Percentiles rank a stretch among this genome's conserved stretches.
phyloP scores from a whole-genome alignment of 805 yeast species.

The Torulaspora microellipsoides region DNA sequence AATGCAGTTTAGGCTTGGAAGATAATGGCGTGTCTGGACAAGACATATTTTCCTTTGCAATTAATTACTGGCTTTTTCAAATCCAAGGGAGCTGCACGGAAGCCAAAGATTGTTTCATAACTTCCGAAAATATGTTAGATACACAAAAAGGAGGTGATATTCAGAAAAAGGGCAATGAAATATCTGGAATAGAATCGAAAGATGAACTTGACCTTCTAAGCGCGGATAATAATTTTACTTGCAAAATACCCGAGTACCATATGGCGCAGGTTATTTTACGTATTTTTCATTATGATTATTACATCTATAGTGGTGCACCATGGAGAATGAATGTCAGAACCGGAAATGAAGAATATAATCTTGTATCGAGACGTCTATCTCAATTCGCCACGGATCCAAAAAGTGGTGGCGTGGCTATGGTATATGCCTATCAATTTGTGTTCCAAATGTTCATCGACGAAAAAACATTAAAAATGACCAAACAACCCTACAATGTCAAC shows the following conservation, averaged over 20 bases:
- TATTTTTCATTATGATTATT: conserved; percentile 71
- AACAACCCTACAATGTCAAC: conserved; percentile 46
- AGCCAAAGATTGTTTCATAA: conserved; percentile 6
- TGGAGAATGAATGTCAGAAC: conserved; percentile 69
- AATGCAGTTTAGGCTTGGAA: conserved; percentile 8
- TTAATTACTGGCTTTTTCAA: conserved; percentile 58
- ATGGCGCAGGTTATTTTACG: conserved; percentile 68
- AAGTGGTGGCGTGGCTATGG: conserved; percentile 49
- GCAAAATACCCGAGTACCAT: conserved; percentile 66
- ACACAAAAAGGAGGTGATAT: too few relatives aligned
- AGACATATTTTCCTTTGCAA: conserved; percentile 61
- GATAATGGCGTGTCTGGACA: conserved; percentile 54
- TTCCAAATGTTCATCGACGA: conserved; percentile 57
- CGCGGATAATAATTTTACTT: conserved; percentile 32
- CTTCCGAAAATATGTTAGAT: not conserved
- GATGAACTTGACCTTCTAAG: conserved; percentile 1
- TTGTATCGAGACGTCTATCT: conserved; percentile 44
- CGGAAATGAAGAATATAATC: conserved; percentile 45
- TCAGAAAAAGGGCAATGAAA: not conserved
- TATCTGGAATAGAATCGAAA: not conserved
- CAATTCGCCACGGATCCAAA: conserved; percentile 32
- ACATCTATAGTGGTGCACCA: conserved; percentile 78
- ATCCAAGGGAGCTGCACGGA: conserved; percentile 18
- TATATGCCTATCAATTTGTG: conserved; percentile 58
- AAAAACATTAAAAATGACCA: conserved; percentile 35